Conservation (phyloP, 768 basidiomycete genomes). For the Tulasnella sp. region DNA sequence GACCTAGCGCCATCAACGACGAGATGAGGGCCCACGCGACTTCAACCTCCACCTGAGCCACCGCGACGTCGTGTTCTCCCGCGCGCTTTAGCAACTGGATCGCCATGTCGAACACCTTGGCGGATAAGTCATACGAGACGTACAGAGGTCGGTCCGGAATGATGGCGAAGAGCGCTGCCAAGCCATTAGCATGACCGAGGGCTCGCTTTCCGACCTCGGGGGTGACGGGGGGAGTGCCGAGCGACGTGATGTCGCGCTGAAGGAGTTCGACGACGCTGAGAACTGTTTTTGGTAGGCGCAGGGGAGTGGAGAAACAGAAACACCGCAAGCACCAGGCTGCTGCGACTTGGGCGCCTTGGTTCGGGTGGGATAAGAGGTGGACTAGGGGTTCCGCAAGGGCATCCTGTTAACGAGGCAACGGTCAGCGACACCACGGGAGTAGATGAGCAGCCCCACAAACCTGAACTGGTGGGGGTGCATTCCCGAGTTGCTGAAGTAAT, state of each 20-base stretch:
- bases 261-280: slow-evolving; percentile 73
- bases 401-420: slow-evolving; percentile 49
- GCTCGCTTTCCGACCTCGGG: slow-evolving; percentile 68
- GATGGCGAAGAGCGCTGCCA: slow-evolving; percentile 80
- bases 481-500: slow-evolving; percentile 82
- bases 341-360: slow-evolving; percentile 78
- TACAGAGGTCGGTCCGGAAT: slow-evolving; percentile 87
- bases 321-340: slow-evolving; percentile 84
- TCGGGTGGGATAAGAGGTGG: slow-evolving; percentile 81
- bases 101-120: slow-evolving; percentile 87
- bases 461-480: slow-evolving; percentile 85
- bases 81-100: slow-evolving; percentile 85
- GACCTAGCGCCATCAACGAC: slow-evolving; percentile 86
- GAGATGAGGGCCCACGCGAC: slow-evolving; percentile 92
- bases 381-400: slow-evolving; percentile 80
- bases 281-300: slow-evolving; percentile 76
- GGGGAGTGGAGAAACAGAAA: slow-evolving; percentile 86
- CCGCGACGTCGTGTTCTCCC: slow-evolving; percentile 81
- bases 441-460: slow-evolving; percentile 35
- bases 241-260: slow-evolving; percentile 72
- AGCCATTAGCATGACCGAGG: slow-evolving; percentile 84
- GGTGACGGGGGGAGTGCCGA: slow-evolving; percentile 67
- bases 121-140: slow-evolving; percentile 87
- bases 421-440: not conserved
- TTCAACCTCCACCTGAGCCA: slow-evolving; percentile 82